These are phyloP conservation scores for Corynascus novoguineensis DNA, from an alignment of 495 filamentous ascomycete species.

Conservation along the genomic window DNA sequence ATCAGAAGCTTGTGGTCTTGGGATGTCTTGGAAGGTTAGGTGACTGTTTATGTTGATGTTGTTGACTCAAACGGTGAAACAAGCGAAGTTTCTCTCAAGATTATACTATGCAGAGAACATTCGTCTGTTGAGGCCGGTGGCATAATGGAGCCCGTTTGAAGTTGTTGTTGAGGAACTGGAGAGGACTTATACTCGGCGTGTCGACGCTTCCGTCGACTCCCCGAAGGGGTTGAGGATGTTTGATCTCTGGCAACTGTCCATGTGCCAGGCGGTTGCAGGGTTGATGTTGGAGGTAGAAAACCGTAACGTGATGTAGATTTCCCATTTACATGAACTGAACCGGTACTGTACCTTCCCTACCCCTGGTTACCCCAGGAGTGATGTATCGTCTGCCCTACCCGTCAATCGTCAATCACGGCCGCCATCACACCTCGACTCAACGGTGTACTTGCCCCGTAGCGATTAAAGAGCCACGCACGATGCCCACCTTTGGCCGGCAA, in stretches of 20 bases:
- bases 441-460: conserved; percentile 9
- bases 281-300: not conserved
- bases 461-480: conserved; percentile 13
- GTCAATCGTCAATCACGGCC: conserved; percentile 16
- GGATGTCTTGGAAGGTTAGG: no score
- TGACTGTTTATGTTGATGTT: not conserved
- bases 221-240: conserved; percentile 5
- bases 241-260: conserved; percentile 4
- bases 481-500: conserved; percentile 29
- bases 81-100: not conserved
- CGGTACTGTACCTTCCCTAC: not conserved
- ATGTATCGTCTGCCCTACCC: not conserved
- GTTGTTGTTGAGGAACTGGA: not conserved
- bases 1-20: not conserved
- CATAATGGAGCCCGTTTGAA: not conserved
- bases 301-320: not conserved
- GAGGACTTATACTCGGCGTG: conserved; percentile 8
- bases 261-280: conserved; percentile 20
- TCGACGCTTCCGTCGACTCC: not conserved
- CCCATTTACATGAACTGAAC: not conserved
- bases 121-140: not conserved
- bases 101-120: not conserved
- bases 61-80: not conserved
- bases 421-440: conserved; percentile 26
- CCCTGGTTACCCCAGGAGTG: not conserved